Evolutionary conservation across 495 filamentous ascomycete genomes (phyloP).

Genomic region (Extremus antarcticus): DNA sequence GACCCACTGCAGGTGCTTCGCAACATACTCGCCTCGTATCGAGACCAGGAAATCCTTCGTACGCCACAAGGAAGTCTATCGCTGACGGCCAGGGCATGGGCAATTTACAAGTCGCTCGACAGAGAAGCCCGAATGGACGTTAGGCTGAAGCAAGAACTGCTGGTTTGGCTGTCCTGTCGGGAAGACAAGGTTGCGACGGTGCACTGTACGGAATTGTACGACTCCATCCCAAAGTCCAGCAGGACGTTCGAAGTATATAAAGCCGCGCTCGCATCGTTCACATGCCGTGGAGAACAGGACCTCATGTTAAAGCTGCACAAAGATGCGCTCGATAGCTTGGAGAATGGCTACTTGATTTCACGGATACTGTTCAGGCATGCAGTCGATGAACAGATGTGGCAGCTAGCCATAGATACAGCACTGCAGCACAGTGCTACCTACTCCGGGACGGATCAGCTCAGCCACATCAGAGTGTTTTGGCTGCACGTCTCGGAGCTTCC

Average conservation of each 20-base stretch:
- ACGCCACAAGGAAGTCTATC: background rate
- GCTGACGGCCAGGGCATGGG: background rate
- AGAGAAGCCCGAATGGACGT: conserved; percentile 1
- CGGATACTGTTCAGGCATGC: conserved; percentile 9
- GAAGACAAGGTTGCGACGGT: background rate
- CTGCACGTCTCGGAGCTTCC: conserved; percentile 10
- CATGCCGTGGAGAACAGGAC: background rate
- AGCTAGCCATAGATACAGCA: conserved; percentile 8
- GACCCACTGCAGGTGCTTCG: background rate
- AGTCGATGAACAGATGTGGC: conserved; percentile 5
- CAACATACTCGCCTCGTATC: background rate
- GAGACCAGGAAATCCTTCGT: background rate
- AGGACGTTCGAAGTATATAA: conserved; percentile 7
- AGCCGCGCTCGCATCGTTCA: conserved; percentile 3
- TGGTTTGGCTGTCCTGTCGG: conserved; percentile 22
- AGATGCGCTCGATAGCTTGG: conserved; percentile 13
- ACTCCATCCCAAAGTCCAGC: conserved; percentile 1
- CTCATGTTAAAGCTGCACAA: conserved; percentile 2
- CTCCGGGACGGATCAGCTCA: background rate
- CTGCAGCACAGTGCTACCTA: conserved; percentile 1
- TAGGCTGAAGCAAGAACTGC: conserved; percentile 18
- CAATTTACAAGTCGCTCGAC: conserved; percentile 9
- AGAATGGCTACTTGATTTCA: conserved; percentile 9
- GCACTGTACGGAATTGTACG: conserved; percentile 11
- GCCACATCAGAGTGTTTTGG: conserved; percentile 8